Percentiles rank a stretch among this genome's conserved stretches.
These are phyloP conservation scores for Blastocrithidia nonstop DNA, from an alignment of 208 protist genomes.

Conservation along the genomic window DNA sequence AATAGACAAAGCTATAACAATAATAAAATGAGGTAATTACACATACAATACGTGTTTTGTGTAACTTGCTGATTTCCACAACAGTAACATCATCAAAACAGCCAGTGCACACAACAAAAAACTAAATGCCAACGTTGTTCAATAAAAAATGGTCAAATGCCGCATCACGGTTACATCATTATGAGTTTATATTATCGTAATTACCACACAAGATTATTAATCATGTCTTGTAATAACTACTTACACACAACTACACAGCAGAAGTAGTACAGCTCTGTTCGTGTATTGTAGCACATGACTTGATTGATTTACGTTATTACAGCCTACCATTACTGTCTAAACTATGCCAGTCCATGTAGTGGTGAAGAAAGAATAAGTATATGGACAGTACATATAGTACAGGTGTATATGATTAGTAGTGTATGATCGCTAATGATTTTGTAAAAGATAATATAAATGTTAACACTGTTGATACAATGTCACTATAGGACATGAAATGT, in stretches of 20 bases:
- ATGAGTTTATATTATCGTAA: constrained; percentile 47
- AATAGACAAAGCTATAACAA: too few species aligned
- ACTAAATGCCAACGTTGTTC: constrained; percentile 38
- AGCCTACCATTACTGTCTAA: constrained; percentile 33
- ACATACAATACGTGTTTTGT: too few species aligned
- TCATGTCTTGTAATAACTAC: constrained; percentile 18
- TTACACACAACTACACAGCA: constrained; percentile 25
- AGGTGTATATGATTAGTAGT: not conserved
- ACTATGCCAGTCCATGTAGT: constrained; percentile 31
- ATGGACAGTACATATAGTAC: not conserved
- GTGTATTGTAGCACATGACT: constrained; percentile 18
- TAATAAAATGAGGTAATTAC: too few species aligned
- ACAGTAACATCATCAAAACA: too few species aligned
- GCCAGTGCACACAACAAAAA: too few species aligned
- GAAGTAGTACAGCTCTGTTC: constrained; percentile 16
- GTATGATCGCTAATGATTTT: not conserved
- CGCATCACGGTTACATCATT: constrained; percentile 66
- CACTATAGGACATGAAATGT: not conserved
- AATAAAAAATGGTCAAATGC: constrained; percentile 16
- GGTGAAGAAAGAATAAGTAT: too few species aligned
- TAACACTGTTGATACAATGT: not conserved
- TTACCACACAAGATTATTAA: constrained; percentile 36
- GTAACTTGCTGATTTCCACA: too few species aligned
- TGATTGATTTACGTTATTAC: constrained; percentile 60
- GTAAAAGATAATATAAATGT: not conserved